Conservation (phyloP, 2,329 filamentous ascomycete species). For the Aspergillus nomiae region DNA sequence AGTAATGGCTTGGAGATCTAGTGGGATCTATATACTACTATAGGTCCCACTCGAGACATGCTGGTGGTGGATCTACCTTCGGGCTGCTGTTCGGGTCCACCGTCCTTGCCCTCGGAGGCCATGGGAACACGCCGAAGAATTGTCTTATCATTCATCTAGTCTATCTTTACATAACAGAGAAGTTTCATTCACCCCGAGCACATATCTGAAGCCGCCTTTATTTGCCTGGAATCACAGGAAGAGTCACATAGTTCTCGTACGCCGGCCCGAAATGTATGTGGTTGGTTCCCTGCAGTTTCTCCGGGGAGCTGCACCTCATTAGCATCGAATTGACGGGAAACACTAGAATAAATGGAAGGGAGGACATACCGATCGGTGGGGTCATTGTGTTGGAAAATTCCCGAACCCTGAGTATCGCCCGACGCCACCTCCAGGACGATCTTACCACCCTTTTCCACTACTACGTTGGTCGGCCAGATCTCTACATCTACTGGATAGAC, state of each 20-base stretch:
- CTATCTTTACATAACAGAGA: background rate
- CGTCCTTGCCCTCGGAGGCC: background rate
- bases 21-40: background rate
- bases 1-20: background rate
- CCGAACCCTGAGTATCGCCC: conserved; percentile 55
- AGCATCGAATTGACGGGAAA: background rate
- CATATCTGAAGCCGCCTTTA: background rate
- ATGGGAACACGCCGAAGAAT: background rate
- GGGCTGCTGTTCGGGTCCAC: background rate
- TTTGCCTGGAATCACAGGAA: conserved; percentile 49
- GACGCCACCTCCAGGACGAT: conserved; percentile 36
- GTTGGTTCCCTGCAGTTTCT: conserved; percentile 50
- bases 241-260: conserved; percentile 48
- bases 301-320: conserved; percentile 38
- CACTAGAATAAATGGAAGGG: background rate
- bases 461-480: conserved; percentile 42
- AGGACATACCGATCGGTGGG: conserved; percentile 34
- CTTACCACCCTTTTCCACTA: conserved; percentile 35
- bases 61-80: background rate
- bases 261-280: conserved; percentile 52
- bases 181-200: too few relatives aligned
- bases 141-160: background rate
- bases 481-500: conserved; percentile 55
- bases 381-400: conserved; percentile 52
- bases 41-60: background rate